These are phyloP conservation scores for Aspergillus glaucus DNA, from an alignment of 2,329 filamentous ascomycete genomes.

Conservation along the genomic window DNA sequence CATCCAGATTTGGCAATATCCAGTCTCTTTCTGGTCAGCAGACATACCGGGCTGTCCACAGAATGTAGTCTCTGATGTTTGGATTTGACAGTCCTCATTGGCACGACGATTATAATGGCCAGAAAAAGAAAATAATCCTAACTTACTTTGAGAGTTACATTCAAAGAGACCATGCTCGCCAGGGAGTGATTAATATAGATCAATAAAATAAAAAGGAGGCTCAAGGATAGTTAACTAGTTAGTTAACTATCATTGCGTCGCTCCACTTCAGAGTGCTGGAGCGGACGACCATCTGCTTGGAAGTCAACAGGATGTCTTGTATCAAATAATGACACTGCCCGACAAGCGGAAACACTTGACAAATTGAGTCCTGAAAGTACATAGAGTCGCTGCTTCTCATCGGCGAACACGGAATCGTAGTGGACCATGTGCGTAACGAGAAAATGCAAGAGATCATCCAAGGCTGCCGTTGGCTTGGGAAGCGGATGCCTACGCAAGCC, in stretches of 20 bases:
- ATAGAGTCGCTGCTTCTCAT: constrained; percentile 14
- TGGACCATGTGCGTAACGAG: constrained; percentile 6
- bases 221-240: too few relatives aligned
- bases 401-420: constrained; percentile 9
- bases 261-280: constrained; percentile 2
- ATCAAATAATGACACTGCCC: constrained; percentile 13
- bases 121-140: too few relatives aligned
- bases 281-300: background rate
- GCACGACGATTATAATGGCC: too few relatives aligned
- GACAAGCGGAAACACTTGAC: constrained; percentile 10
- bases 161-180: too few relatives aligned
- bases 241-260: background rate
- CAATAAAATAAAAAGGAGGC: too few relatives aligned
- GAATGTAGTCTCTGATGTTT: too few relatives aligned
- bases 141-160: too few relatives aligned
- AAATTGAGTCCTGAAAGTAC: constrained; percentile 8
- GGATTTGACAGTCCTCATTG: too few relatives aligned
- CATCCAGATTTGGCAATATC: too few relatives aligned
- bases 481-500: constrained; percentile 6
- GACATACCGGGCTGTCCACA: too few relatives aligned
- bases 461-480: constrained; percentile 7
- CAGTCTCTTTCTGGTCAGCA: too few relatives aligned
- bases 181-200: too few relatives aligned
- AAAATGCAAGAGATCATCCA: constrained; percentile 10
- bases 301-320: constrained; percentile 5